Evolutionary conservation across 2,329 filamentous ascomycete genomes (phyloP), one percentile per base, ranked within the genome.

Genomic region (Aschersonia sp.): DNA sequence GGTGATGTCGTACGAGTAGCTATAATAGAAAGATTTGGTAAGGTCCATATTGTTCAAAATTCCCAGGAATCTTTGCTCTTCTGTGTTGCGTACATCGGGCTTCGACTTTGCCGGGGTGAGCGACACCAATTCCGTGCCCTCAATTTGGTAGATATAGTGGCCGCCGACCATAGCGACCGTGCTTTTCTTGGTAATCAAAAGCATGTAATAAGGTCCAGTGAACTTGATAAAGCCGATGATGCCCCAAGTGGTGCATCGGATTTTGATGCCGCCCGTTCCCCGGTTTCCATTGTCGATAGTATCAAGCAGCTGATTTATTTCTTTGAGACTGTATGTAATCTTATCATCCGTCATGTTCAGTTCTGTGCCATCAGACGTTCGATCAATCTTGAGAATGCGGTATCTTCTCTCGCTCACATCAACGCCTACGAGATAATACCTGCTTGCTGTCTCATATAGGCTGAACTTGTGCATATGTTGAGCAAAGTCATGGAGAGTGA

Each of bases 1-100:
- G 1, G 92, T 98, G 55, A 97, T 85, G 61, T 98, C 88, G 67
- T 98, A 98, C 0, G 91, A 94, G 62, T 96, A 96, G 68, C 91
- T 96, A 69, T 96, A 98, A 65, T 98, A 98, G 63, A 98, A 98
- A 0, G 86, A 94, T 49, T 85, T 78, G 0, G 85, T 89, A 51
- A 98, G 69, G 62, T 98, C 92, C 32, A 98, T 73, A 55, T 94
- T 94, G 61, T 86, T 89, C 43, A 98, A 72, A 47, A 96, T 97
- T 30, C 79, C 77, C 35, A 97, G 73, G 58, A 94, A 97, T 31
- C 91, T 82, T 40, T 85, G 81, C 65, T 98, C 92, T 61, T 97
- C 91, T 0, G 86, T 78, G 57, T 94, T 92, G 46, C 73, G 71
- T 47, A 82, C 75, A 53, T 96, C 88, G n/a, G 82, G 73, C 60